A percentile compares a stretch with the other conserved stretches of the same genome.
phyloP scores from a whole-genome alignment of 2,329 filamentous ascomycete genomes.

The Pseudogymnoascus destructans region DNA sequence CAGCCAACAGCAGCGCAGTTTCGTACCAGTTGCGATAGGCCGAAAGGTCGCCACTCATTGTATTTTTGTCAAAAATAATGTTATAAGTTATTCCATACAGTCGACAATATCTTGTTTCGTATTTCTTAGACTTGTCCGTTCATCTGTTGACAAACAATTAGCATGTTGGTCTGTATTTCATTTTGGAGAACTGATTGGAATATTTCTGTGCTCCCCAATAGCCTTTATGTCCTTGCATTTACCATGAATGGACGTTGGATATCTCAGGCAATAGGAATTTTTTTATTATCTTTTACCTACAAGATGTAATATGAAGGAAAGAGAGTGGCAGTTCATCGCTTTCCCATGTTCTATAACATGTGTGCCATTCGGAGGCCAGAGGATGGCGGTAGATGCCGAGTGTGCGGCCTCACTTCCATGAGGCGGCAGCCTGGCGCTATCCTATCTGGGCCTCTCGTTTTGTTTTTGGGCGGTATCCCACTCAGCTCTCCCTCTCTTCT shows the following conservation, averaged over 20 bases:
- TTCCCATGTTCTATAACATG: too few relatives aligned
- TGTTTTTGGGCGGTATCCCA: not conserved
- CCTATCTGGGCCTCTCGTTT: not conserved
- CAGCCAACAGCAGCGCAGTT: not conserved
- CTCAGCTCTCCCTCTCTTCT: not conserved
- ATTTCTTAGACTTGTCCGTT: not conserved
- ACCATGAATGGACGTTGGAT: not conserved
- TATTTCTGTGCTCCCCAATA: not conserved
- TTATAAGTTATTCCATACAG: not conserved
- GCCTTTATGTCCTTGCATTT: not conserved
- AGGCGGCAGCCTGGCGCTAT: not conserved
- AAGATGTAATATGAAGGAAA: not conserved
- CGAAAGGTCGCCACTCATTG: not conserved
- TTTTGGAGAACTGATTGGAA: not conserved
- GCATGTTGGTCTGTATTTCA: not conserved
- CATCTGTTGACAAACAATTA: not conserved
- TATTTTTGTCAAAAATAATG: not conserved
- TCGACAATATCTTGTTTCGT: not conserved
- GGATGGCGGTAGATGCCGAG: not conserved
- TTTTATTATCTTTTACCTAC: not conserved
- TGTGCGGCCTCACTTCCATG: not conserved
- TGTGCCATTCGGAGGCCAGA: too few relatives aligned
- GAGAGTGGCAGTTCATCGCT: not conserved
- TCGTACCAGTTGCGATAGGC: not conserved
- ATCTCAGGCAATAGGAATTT: not conserved